Percentiles rank a stretch among this genome's conserved stretches.
These are phyloP conservation scores for Xenosphaeropsis pyriputrescens DNA, from an alignment of 2,329 filamentous ascomycete genomes.

Conservation along the genomic window DNA sequence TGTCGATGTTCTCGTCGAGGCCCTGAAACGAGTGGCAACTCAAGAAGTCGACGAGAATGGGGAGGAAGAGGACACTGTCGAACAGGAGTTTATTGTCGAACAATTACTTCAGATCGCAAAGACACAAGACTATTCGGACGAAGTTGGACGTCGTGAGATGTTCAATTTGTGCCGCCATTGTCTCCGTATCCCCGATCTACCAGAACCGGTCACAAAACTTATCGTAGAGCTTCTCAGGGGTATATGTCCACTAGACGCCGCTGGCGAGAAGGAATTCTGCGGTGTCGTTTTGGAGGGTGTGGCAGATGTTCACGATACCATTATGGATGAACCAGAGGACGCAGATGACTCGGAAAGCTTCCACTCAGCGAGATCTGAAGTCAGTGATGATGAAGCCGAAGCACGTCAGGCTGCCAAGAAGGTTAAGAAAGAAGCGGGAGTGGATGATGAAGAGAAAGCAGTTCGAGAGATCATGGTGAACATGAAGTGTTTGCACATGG, in stretches of 20 bases:
- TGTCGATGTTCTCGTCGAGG: conserved; percentile 51
- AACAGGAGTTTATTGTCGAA: conserved; percentile 91
- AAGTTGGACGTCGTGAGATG: conserved; percentile 91
- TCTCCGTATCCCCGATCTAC: conserved; percentile 72
- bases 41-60: conserved; percentile 44
- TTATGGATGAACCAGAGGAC: conserved; percentile 52
- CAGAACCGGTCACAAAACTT: conserved; percentile 85
- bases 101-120: conserved; percentile 86
- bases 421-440: conserved; percentile 35
- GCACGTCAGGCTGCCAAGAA: conserved; percentile 26
- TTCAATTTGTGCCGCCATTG: conserved; percentile 78
- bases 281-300: conserved; percentile 83
- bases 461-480: conserved; percentile 90
- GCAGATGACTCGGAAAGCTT: conserved; percentile 70
- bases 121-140: conserved; percentile 93
- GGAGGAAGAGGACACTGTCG: conserved; percentile 66
- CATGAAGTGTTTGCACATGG: conserved; percentile 95
- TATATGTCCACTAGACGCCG: conserved; percentile 62
- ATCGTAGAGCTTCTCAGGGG: conserved; percentile 68
- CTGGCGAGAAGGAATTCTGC: conserved; percentile 71
- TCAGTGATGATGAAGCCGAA: conserved; percentile 51
- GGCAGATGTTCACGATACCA: conserved; percentile 90
- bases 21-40: conserved; percentile 39
- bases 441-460: conserved; percentile 58
- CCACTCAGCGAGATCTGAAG: conserved; percentile 79